Percentiles rank a stretch among this genome's conserved stretches.
Conservation (phyloP, 371 early-diverging fungal species). For the Batrachochytrium dendrobatidis region DNA sequence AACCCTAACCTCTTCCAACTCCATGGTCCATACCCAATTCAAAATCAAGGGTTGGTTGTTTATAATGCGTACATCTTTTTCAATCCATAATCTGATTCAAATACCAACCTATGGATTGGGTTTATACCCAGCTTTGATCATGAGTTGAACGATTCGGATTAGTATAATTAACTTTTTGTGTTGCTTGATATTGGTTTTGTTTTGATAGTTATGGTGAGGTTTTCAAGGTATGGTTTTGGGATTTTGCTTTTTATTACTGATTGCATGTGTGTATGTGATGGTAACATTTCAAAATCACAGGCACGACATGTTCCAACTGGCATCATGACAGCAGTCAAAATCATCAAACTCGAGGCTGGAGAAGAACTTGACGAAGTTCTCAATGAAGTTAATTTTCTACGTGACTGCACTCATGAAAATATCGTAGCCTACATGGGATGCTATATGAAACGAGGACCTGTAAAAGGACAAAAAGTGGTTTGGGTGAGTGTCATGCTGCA, state of each 20-base stretch:
- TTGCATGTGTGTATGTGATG: neutral
- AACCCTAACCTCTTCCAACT: no score
- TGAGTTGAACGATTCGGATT: neutral
- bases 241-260: neutral
- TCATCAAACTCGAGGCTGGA: slow-evolving; percentile 47
- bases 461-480: slow-evolving; percentile 40
- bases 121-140: no score
- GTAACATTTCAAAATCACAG: slow-evolving; percentile 10
- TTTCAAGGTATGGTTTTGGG: slow-evolving; percentile 31
- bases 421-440: slow-evolving; percentile 48
- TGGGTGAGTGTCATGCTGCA: slow-evolving; percentile 26
- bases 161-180: neutral
- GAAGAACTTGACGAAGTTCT: slow-evolving; percentile 51
- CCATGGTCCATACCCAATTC: no score
- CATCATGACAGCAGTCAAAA: slow-evolving; percentile 39
- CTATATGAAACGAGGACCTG: slow-evolving; percentile 39
- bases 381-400: slow-evolving; percentile 51
- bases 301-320: slow-evolving; percentile 19
- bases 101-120: no score
- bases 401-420: slow-evolving; percentile 39
- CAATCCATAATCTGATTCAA: no score
- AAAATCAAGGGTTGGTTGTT: no score
- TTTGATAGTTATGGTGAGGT: slow-evolving; percentile 51
- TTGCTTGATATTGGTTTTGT: no score
- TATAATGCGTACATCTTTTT: no score